Conservation (phyloP, 345 rosid genomes). For the Eucalyptus tenuipes region DNA sequence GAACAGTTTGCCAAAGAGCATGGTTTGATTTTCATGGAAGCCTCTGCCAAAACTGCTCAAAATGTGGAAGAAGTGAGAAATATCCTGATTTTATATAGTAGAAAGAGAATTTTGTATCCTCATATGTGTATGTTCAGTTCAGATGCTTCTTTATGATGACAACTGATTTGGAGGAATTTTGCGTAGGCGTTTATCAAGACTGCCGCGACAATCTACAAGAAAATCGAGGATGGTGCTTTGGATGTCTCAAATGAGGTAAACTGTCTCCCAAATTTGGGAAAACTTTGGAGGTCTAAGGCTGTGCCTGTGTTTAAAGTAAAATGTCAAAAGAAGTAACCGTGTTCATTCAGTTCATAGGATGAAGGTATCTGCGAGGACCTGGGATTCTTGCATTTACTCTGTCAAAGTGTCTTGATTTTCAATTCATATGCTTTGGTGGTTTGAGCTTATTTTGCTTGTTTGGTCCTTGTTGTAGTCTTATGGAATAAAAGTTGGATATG, state of each 20-base stretch:
- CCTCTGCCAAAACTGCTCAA: constrained; percentile 97
- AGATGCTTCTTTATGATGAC: neutral
- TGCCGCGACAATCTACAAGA: constrained; percentile 87
- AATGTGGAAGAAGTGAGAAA: constrained; percentile 83
- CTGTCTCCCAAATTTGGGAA: neutral
- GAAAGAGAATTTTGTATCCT: neutral
- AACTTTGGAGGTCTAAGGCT: neutral
- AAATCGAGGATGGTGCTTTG: constrained; percentile 95
- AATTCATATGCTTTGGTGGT: neutral
- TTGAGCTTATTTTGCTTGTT: neutral
- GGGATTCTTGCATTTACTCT: neutral
- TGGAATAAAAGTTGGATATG: constrained; percentile 96
- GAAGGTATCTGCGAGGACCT: neutral
- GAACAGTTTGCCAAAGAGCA: constrained; percentile 95
- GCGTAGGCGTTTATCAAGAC: constrained; percentile 81
- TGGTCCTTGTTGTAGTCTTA: constrained; percentile 41
- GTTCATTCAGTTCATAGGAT: neutral
- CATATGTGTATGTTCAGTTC: neutral
- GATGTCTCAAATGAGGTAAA: constrained; percentile 91
- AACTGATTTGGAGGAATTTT: neutral
- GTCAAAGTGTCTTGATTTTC: neutral
- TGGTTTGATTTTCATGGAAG: constrained; percentile 97
- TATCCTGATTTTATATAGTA: neutral
- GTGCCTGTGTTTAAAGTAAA: neutral
- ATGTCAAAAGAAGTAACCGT: neutral